Evolutionary conservation across 192 early-diverging fungal species (phyloP).

Genomic region (Linnemannia elongata): DNA sequence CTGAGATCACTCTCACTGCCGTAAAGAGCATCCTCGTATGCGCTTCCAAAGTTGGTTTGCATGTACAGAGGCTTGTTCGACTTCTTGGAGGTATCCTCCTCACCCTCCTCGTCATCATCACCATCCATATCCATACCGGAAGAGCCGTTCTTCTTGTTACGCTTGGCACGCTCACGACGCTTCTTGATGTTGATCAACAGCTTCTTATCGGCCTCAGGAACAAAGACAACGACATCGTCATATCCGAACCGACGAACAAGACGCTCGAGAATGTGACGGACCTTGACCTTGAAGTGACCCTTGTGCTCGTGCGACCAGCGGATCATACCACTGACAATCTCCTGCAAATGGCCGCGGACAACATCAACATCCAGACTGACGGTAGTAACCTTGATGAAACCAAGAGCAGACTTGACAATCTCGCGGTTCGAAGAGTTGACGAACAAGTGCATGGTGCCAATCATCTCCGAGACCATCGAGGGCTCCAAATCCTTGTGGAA

Average conservation of each 20-base stretch:
- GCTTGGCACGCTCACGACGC: constrained; percentile 87
- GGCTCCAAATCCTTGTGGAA: constrained; percentile 82
- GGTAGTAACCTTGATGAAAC: constrained; percentile 93
- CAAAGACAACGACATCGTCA: constrained; percentile 82
- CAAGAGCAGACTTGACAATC: constrained; percentile 91
- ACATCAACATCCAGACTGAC: constrained; percentile 81
- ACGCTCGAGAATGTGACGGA: constrained; percentile 93
- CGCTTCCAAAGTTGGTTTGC: constrained; percentile 76
- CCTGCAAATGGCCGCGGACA: constrained; percentile 77
- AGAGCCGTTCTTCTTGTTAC: constrained; percentile 69
- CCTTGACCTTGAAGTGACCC: constrained; percentile 90
- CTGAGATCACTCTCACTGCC: constrained; percentile 94
- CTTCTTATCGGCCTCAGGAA: constrained; percentile 91
- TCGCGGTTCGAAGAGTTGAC: constrained; percentile 88
- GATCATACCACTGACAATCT: constrained; percentile 82
- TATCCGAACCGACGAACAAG: constrained; percentile 88
- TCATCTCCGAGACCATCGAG: constrained; percentile 77
- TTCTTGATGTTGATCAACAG: constrained; percentile 94
- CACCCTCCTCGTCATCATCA: constrained; percentile 62
- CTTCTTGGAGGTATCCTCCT: constrained; percentile 60
- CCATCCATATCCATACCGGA: constrained; percentile 51
- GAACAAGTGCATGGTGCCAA: constrained; percentile 86
- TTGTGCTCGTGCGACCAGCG: constrained; percentile 90
- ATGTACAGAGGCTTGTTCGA: constrained; percentile 62
- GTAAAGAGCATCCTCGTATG: constrained; percentile 92